phyloP scores from a whole-genome alignment of 2,329 filamentous ascomycete species.

The Pseudocercospora vitis region DNA sequence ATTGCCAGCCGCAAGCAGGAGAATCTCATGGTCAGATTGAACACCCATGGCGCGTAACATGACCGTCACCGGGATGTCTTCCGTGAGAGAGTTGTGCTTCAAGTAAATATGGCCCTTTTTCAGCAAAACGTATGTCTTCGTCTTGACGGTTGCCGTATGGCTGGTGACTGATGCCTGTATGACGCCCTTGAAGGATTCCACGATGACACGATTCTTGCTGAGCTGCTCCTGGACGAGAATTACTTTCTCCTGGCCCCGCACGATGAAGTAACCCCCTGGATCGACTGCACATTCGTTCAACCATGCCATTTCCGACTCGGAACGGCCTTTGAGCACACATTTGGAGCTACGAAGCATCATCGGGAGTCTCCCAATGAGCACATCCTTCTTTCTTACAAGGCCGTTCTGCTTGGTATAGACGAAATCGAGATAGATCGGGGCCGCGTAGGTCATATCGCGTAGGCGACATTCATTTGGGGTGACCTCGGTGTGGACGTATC shows the following conservation, averaged over 20 bases:
- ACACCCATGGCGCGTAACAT: slow-evolving; percentile 91
- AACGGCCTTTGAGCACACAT: slow-evolving; percentile 80
- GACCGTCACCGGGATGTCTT: slow-evolving; percentile 93
- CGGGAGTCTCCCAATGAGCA: slow-evolving; percentile 85
- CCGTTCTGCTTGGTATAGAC: slow-evolving; percentile 81
- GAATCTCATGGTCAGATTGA: slow-evolving; percentile 90
- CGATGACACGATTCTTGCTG: slow-evolving; percentile 98
- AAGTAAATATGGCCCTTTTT: slow-evolving; percentile 92
- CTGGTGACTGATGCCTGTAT: slow-evolving; percentile 96
- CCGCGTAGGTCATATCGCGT: slow-evolving; percentile 96
- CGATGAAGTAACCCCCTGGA: slow-evolving; percentile 96
- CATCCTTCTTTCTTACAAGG: slow-evolving; percentile 68
- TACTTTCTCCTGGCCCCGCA: slow-evolving; percentile 96
- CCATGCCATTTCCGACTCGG: slow-evolving; percentile 81
- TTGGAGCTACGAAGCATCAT: slow-evolving; percentile 97
- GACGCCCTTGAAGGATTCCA: slow-evolving; percentile 91
- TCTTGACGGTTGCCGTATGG: slow-evolving; percentile 96
- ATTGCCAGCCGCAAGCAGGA: slow-evolving; percentile 83
- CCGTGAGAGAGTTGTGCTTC: slow-evolving; percentile 87
- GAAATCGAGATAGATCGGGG: slow-evolving; percentile 90
- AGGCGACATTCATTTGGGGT: slow-evolving; percentile 96
- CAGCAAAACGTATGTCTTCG: slow-evolving; percentile 91
- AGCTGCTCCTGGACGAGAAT: slow-evolving; percentile 97
- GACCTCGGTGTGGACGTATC: slow-evolving; percentile 64
- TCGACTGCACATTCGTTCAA: slow-evolving; percentile 96